These are phyloP conservation scores for Tylopilus microsporus DNA, from an alignment of 1,284 basidiomycete genomes.

Conservation along the genomic window DNA sequence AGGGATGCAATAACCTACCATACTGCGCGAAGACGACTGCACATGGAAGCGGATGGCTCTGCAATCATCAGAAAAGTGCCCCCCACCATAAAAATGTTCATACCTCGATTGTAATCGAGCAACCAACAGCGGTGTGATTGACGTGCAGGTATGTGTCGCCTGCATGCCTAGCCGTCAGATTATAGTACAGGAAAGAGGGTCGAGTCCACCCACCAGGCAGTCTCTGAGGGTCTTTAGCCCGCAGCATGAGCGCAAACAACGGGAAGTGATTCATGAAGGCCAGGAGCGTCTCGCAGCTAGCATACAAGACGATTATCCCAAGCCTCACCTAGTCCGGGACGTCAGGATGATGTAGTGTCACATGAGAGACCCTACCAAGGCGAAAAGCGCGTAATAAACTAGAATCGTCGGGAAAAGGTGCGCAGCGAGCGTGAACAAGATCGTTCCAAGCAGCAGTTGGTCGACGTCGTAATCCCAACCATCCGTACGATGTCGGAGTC, in stretches of 20 bases:
- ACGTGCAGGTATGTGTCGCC: constrained; percentile 34
- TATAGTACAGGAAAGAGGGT: neutral
- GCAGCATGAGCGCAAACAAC: constrained; percentile 80
- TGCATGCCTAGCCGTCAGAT: constrained; percentile 12
- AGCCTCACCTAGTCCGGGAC: constrained; percentile 52
- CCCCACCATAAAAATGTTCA: neutral
- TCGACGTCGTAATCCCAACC: constrained; percentile 90
- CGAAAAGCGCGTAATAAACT: constrained; percentile 82
- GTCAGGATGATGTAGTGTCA: constrained; percentile 1
- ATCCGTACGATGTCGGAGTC: constrained; percentile 78
- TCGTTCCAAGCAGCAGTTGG: constrained; percentile 89
- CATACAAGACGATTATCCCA: constrained; percentile 54
- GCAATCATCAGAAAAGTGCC: constrained; percentile 9
- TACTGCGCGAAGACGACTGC: constrained; percentile 37
- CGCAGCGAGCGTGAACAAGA: constrained; percentile 87
- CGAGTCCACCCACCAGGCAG: constrained; percentile 59
- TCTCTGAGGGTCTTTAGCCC: constrained; percentile 80
- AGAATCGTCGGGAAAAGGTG: constrained; percentile 90
- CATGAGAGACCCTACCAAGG: constrained; percentile 47
- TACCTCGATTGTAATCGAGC: constrained; percentile 25
- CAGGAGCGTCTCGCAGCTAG: constrained; percentile 57
- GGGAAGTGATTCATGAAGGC: constrained; percentile 88
- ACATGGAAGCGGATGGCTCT: constrained; percentile 37
- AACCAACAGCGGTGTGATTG: constrained; percentile 11
- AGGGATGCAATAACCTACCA: constrained; percentile 25